Base-by-base conservation (phyloP, 2,329 filamentous ascomycete species). In the Fusarium secorum region DNA sequence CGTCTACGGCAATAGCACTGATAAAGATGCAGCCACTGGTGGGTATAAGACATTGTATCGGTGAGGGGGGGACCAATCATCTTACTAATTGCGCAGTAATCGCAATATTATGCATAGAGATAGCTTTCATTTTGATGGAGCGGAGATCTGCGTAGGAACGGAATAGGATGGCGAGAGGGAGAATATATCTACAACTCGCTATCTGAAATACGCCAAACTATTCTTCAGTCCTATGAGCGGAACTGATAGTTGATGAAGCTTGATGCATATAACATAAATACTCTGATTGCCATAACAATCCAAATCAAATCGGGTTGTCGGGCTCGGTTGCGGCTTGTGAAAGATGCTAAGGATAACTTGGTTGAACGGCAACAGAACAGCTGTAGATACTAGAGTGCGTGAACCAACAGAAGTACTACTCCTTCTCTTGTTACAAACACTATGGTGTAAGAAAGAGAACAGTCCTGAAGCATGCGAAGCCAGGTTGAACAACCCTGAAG, bases 121-220 rank as follows among this genome's bases (percentile, higher is more conserved):
- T 2, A 15, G 13, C 18, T n/a, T n/a, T 11, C 0, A 4, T 9
- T 2, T 20, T 5, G 4, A 4, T n/a, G 14, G 22, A 17, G 17
- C 18, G 0, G 2, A 26, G 4, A n/a, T 3, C 3, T 36, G 4
- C 5, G 13, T 1, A n/a, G 13, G 4, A 36, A 15, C 4, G 18
- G 7, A 7, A n/a, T 15, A 15, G 18, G 10, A 36, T 22, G 10
- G 1, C 20, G 10, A 20, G 8, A 5, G 3, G 42, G 18, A 20
- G 5, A 10, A 20, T 9, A 10, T 15, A 10, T 9, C 1, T 0
- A 6, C 8, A 2, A 8, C 3, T 30, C 7, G 20, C 14, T 46
- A 22, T 46, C 5, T n/a, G 3, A n/a, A 11, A 11, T 4, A 17
- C 7, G 2, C 8, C 0, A 7, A 4, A 3, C n/a, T 11, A 22